These are phyloP conservation scores for Rhytidhysteron rufulum DNA, from an alignment of 2,329 filamentous ascomycete species.

Conservation along the genomic window DNA sequence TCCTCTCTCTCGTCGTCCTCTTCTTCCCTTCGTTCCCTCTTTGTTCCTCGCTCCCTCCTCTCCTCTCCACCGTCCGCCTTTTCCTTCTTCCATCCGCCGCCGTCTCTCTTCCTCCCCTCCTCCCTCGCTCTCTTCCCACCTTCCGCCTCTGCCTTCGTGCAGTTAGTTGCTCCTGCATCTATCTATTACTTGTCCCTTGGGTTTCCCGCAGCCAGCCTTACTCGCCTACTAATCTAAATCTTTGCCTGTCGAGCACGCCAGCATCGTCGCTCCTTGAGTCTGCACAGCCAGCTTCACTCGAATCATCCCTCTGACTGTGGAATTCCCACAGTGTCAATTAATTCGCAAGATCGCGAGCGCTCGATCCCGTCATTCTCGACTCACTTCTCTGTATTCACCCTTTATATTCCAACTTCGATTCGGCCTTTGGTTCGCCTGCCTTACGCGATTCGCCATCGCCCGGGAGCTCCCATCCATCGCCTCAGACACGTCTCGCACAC, in stretches of 20 bases:
- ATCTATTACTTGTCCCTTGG: slow-evolving; percentile 25
- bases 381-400: slow-evolving; percentile 19
- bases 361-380: slow-evolving; percentile 21
- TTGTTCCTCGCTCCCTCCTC: slow-evolving; percentile 54
- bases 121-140: slow-evolving; percentile 11
- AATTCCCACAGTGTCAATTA: no score
- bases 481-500: no score
- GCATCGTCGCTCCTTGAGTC: slow-evolving; percentile 31
- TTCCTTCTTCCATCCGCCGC: slow-evolving; percentile 66
- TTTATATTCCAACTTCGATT: slow-evolving; percentile 8
- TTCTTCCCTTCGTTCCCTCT: slow-evolving; percentile 50
- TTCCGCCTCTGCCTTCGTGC: slow-evolving; percentile 16
- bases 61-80: slow-evolving; percentile 60
- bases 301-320: no score
- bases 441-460: slow-evolving; percentile 1
- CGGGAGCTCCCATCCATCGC: slow-evolving; percentile 2
- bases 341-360: slow-evolving; percentile 14
- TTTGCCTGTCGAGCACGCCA: slow-evolving; percentile 28
- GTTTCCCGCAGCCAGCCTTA: slow-evolving; percentile 25
- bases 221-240: slow-evolving; percentile 21
- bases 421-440: slow-evolving; percentile 11
- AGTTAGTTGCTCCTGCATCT: slow-evolving; percentile 30
- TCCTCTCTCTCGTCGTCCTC: slow-evolving; percentile 5
- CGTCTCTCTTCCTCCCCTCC: slow-evolving; percentile 59
- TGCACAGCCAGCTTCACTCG: slow-evolving; percentile 14